These are phyloP conservation scores for Hymenoscyphus fraxineus DNA, from an alignment of 2,329 filamentous ascomycete genomes.

Conservation along the genomic window DNA sequence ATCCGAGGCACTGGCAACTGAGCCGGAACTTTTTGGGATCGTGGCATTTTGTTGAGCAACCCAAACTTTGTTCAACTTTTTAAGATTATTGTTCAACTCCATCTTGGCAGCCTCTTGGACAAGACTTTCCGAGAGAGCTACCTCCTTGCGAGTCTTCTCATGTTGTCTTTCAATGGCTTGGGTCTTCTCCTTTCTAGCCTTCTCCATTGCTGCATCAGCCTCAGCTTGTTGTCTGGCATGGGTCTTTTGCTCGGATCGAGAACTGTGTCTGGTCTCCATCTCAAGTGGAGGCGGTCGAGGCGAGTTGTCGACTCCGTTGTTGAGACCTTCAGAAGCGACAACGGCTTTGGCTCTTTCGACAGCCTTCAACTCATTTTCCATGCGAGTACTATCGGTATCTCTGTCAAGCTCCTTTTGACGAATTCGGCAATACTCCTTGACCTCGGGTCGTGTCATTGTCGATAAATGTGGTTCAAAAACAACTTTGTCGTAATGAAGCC, in stretches of 20 bases:
- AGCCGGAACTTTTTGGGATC: slow-evolving; percentile 10
- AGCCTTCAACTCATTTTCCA: slow-evolving; percentile 41
- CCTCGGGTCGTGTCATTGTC: slow-evolving; percentile 48
- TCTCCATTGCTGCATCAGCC: slow-evolving; percentile 22
- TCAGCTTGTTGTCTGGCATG: slow-evolving; percentile 28
- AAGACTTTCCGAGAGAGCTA: slow-evolving; percentile 27
- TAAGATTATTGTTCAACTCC: slow-evolving; percentile 32
- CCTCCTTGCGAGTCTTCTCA: slow-evolving; percentile 31
- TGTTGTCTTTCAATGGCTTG: slow-evolving; percentile 27
- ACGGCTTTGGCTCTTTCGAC: slow-evolving; percentile 25
- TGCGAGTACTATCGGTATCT: slow-evolving; percentile 46
- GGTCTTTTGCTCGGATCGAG: slow-evolving; percentile 26
- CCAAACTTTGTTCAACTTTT: slow-evolving; percentile 33
- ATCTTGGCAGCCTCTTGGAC: slow-evolving; percentile 26
- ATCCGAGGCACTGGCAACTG: slow-evolving; percentile 43
- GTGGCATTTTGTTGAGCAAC: slow-evolving; percentile 28
- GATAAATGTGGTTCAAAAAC: slow-evolving; percentile 54
- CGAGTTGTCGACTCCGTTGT: slow-evolving; percentile 14
- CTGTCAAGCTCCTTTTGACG: slow-evolving; percentile 57
- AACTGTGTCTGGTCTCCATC: slow-evolving; percentile 29
- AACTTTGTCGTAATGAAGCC: slow-evolving; percentile 61
- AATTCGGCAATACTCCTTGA: slow-evolving; percentile 62
- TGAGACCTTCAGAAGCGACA: slow-evolving; percentile 20
- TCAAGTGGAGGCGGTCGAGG: slow-evolving; percentile 19
- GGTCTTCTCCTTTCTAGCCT: slow-evolving; percentile 25